Evolutionary conservation across 2,329 filamentous ascomycete species (phyloP), one percentile per base, ranked within the genome.

Genomic region (Fusarium aywerte): DNA sequence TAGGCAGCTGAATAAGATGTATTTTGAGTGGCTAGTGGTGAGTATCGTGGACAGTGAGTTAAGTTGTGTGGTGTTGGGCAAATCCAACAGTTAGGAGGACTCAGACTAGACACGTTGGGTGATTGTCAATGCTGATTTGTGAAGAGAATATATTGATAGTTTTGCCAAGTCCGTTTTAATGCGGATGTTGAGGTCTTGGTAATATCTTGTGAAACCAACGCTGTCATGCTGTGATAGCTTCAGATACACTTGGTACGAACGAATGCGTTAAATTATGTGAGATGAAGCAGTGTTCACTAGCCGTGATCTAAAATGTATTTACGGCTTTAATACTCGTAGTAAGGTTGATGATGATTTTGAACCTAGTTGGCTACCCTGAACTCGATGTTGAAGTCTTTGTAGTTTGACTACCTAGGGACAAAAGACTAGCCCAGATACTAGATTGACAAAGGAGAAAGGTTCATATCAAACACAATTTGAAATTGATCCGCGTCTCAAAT

Each of bases 1-100:
- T 58, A 77, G 76, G 76, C 75, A 77, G 74, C 74, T 62, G 67
- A 53, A 77, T 77, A 75, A 65, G 64, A 31, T 21, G 27, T 23
- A 35, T 59, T 54, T 16, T 74, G 57, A 75, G 76, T 78, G 76
- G 76, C 48, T 47, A 45, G 12, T 59, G 44, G 18, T 35, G 25
- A n/a, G 23, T 11, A 25, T 18, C 5, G 27, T 44, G 29, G 43
- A 25, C 31, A 58, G 21, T 8, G 16, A 23, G 31, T 36, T 27
- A 12, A 21, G 5, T 18, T n/a, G 8, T 32, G 9, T 25, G 13
- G n/a, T 8, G 10, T 20, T 38, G 21, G 16, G 5, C 2, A 35
- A 20, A 15, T 20, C 5, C 2, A 10, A 16, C 10, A 6, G 20
- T 8, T 4, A 13, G 8, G 45, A 32, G 23, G 40, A 29, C n/a